Evolutionary conservation across 1,284 basidiomycete species (phyloP).

Genomic region (Ganoderma sinense): DNA sequence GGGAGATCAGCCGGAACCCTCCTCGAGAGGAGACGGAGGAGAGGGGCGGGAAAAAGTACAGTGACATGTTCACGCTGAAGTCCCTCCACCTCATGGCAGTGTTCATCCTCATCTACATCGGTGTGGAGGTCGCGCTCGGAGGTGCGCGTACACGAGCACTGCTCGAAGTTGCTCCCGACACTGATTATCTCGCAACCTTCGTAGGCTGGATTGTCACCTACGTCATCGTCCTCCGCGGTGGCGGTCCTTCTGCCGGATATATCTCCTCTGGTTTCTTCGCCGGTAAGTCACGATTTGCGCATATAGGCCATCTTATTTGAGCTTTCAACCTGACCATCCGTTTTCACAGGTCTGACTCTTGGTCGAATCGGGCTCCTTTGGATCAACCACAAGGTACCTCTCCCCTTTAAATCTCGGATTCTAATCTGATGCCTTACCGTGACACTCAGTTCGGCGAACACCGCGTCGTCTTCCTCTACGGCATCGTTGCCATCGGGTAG

Average conservation of each 20-base stretch:
- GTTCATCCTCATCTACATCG: constrained; percentile 57
- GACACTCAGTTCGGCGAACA: constrained; percentile 54
- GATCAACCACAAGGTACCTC: constrained; percentile 54
- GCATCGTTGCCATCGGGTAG: constrained; percentile 45
- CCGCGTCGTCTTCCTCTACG: constrained; percentile 48
- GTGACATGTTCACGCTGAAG: constrained; percentile 47
- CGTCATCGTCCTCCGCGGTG: constrained; percentile 50
- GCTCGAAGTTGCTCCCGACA: too few species aligned
- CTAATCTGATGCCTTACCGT: too few species aligned
- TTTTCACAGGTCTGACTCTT: constrained; percentile 46
- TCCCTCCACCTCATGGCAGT: constrained; percentile 50
- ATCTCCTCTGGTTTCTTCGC: constrained; percentile 60
- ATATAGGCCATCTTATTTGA: too few species aligned
- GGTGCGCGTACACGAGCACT: constrained; percentile 37
- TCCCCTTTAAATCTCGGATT: too few species aligned
- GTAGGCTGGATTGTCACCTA: constrained; percentile 64
- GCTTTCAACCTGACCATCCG: too few species aligned
- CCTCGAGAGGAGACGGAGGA: constrained; percentile 25
- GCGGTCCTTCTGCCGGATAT: constrained; percentile 56
- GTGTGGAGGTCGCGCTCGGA: constrained; percentile 55
- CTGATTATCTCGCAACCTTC: too few species aligned
- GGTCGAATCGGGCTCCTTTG: constrained; percentile 55
- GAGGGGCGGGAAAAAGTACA: constrained; percentile 41
- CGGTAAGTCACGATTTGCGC: too few species aligned
- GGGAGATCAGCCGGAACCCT: constrained; percentile 42